Percentiles rank a stretch among this genome's conserved stretches.
Evolutionary conservation across 1,284 basidiomycete species (phyloP).

Genomic region (Pascua sp.): DNA sequence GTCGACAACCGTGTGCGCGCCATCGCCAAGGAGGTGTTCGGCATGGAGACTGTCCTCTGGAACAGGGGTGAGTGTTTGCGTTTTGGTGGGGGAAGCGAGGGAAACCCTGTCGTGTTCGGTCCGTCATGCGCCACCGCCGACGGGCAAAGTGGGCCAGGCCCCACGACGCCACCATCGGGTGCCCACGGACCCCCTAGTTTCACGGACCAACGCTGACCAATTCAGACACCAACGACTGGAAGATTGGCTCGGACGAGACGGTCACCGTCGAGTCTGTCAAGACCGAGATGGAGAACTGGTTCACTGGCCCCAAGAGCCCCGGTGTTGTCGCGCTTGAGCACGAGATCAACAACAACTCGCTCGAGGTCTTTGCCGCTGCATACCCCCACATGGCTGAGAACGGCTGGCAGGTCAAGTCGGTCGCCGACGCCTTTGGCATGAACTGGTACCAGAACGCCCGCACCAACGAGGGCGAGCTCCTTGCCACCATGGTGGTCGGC

Average conservation of each 20-base stretch:
- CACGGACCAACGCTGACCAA: background rate
- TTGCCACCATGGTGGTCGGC: conserved; percentile 30
- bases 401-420: conserved; percentile 40
- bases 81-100: background rate
- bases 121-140: no score
- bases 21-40: conserved; percentile 52
- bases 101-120: background rate
- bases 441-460: conserved; percentile 44
- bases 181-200: no score
- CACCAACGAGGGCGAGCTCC: conserved; percentile 22
- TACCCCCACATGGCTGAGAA: conserved; percentile 32
- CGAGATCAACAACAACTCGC: conserved; percentile 34
- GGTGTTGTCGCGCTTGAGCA: conserved; percentile 42
- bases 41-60: conserved; percentile 47
- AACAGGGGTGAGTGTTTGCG: conserved; percentile 27
- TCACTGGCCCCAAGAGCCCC: conserved; percentile 29
- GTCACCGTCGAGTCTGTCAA: conserved; percentile 31
- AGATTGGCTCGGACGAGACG: conserved; percentile 26
- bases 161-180: no score
- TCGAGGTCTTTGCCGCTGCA: conserved; percentile 35
- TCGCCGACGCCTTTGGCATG: conserved; percentile 39
- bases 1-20: conserved; percentile 55
- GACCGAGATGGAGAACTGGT: conserved; percentile 24
- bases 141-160: no score
- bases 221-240: conserved; percentile 48